Conservation (phyloP, 805 yeast species). For the Kuraishia ogatae region DNA sequence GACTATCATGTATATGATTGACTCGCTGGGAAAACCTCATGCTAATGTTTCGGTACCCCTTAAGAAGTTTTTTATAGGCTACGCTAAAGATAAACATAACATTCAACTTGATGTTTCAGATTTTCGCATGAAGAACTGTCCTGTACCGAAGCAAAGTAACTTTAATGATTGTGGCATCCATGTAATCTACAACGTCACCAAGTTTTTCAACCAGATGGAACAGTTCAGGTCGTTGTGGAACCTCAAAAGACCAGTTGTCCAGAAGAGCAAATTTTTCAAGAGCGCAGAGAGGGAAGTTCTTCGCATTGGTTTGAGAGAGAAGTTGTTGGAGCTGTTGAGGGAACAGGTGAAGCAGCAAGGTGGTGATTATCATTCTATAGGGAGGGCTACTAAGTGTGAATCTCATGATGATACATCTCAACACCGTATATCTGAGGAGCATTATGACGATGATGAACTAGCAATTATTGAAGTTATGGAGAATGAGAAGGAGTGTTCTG, state of each 20-base stretch:
- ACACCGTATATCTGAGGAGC: slow-evolving; percentile 6
- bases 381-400: slow-evolving; percentile 11
- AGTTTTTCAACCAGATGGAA: slow-evolving; percentile 41
- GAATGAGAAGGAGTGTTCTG: background rate
- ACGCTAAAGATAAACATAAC: slow-evolving; percentile 57
- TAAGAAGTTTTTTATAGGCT: slow-evolving; percentile 50
- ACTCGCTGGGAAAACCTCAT: background rate
- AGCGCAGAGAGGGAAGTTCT: slow-evolving; percentile 16
- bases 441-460: slow-evolving; percentile 22
- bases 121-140: slow-evolving; percentile 24
- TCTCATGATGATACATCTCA: background rate
- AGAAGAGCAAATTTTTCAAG: slow-evolving; percentile 10
- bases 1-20: background rate
- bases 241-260: slow-evolving; percentile 9
- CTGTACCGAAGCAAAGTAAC: slow-evolving; percentile 79
- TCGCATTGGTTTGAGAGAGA: slow-evolving; percentile 15
- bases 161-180: slow-evolving; percentile 94
- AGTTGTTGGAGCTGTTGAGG: slow-evolving; percentile 15
- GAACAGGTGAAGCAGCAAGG: slow-evolving; percentile 17
- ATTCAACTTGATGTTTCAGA: slow-evolving; percentile 35
- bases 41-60: slow-evolving; percentile 27
- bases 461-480: slow-evolving; percentile 8
- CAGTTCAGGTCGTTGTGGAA: slow-evolving; percentile 44
- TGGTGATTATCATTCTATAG: slow-evolving; percentile 15
- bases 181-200: slow-evolving; percentile 64